Evolutionary conservation across 306 rosid genomes (phyloP), one percentile per base, ranked within the genome.

Genomic region (Leucaena leucocephala): DNA sequence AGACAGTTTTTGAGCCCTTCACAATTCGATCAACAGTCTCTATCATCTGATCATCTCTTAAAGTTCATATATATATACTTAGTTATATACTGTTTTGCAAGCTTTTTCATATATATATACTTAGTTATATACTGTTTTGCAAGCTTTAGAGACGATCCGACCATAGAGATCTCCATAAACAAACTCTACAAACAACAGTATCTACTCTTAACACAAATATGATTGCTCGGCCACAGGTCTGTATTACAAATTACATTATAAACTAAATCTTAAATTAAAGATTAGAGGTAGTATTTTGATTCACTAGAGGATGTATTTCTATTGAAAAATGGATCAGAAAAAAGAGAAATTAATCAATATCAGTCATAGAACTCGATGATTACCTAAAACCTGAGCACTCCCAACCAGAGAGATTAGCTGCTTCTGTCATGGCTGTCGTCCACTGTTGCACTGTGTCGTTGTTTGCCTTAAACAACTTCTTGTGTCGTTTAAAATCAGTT

Each of bases 401-500:
- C 76, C 76, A 50, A 2, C 63, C 63, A 8, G 63, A 15, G 54
- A 42, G 54, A 43, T 42, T 12, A 4, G 72, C 72, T 10, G 72
- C 72, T 42, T 68, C 54, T 5, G 61, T 71, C 46, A 50, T 14
- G 21, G 62, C 43, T 16, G 4, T 9, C 15, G 2, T 71, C 76
- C 76, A 48, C 16, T 40, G 19, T 9, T 46, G 22, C 22, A 45
- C 59, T 3, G 15, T 59, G 2, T 48, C 33, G 6, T 13, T 49
- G 14, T 16, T 35, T 17, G 27, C 64, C 10, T 7, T 72, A 27
- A 45, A 48, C 4, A 0, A 2, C 33, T 17, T 11, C 8, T 50
- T 40, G 7, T 72, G 64, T 27, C 9, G 19, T 3, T 54, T 11
- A 3, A 81, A 81, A 0, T 73, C 77, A 58, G 1, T 33, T 8